Conservation (phyloP, 106 monocot species). For the Dactylorhiza incarnata region DNA sequence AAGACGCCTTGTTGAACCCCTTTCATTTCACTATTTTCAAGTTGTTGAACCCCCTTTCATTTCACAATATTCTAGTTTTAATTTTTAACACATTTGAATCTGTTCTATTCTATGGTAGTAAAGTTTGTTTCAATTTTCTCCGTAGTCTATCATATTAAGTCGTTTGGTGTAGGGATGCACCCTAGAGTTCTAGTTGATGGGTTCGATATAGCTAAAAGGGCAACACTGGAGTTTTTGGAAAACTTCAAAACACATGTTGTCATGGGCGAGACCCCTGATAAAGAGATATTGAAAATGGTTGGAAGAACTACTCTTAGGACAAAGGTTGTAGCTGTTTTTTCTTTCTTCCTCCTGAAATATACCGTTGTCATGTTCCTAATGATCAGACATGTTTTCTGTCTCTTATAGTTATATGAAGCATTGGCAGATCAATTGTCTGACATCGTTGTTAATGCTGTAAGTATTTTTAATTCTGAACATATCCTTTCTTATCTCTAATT, state of each 20-base stretch:
- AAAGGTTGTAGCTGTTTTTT: constrained; percentile 43
- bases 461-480: neutral
- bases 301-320: constrained; percentile 91
- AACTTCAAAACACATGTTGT: constrained; percentile 92
- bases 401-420: constrained; percentile 73
- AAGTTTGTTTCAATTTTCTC: neutral
- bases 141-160: neutral
- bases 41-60: too few species aligned
- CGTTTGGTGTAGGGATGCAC: constrained; percentile 68
- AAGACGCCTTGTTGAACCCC: neutral
- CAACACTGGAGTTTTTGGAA: constrained; percentile 94
- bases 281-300: constrained; percentile 92
- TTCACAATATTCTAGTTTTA: neutral
- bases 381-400: neutral
- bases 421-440: constrained; percentile 95
- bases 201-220: constrained; percentile 92
- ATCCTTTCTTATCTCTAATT: neutral
- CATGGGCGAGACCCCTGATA: constrained; percentile 78
- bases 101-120: neutral
- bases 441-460: constrained; percentile 91
- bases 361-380: neutral
- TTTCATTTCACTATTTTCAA: too few species aligned
- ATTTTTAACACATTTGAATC: neutral
- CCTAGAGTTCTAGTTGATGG: constrained; percentile 92
- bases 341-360: neutral